phyloP scores from a whole-genome alignment of 2,329 filamentous ascomycete species.

The Trichoderma sp. region DNA sequence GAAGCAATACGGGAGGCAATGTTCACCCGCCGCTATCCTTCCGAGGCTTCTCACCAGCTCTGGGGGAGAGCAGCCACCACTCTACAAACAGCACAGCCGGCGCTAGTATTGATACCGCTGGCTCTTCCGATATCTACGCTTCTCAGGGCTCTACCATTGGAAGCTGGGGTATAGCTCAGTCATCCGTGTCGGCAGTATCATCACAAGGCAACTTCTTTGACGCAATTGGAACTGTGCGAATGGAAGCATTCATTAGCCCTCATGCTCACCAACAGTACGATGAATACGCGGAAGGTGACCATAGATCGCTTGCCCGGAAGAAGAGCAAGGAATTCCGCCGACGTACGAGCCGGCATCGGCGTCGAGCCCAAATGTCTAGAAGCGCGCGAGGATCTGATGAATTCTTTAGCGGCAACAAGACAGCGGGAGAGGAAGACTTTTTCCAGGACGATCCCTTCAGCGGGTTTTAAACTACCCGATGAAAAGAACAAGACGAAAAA shows the following conservation, averaged over 20 bases:
- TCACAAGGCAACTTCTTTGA: conserved; percentile 73
- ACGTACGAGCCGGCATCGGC: conserved; percentile 54
- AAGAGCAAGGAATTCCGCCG: conserved; percentile 59
- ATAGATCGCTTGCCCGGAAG: conserved; percentile 49
- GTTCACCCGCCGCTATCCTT: conserved; percentile 70
- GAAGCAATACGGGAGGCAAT: conserved; percentile 84
- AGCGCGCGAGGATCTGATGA: conserved; percentile 52
- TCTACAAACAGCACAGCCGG: conserved; percentile 59
- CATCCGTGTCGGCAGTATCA: conserved; percentile 53
- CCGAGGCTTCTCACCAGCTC: conserved; percentile 70
- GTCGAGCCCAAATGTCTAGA: conserved; percentile 51
- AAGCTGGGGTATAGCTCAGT: conserved; percentile 53
- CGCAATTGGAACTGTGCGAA: conserved; percentile 85
- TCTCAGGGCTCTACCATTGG: conserved; percentile 51
- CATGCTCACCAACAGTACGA: conserved; percentile 52
- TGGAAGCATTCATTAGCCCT: conserved; percentile 91
- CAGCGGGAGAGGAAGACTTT: conserved; percentile 57
- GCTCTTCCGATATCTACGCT: conserved; percentile 63
- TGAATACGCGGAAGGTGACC: conserved; percentile 53
- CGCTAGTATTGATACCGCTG: conserved; percentile 58
- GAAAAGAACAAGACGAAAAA: neutral
- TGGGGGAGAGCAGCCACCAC: conserved; percentile 46
- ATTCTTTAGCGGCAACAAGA: conserved; percentile 49
- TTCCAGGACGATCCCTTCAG: conserved; percentile 63
- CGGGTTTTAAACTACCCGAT: conserved; percentile 51